Evolutionary conservation across 2,329 filamentous ascomycete species (phyloP).

Genomic region (Alternaria longipes): DNA sequence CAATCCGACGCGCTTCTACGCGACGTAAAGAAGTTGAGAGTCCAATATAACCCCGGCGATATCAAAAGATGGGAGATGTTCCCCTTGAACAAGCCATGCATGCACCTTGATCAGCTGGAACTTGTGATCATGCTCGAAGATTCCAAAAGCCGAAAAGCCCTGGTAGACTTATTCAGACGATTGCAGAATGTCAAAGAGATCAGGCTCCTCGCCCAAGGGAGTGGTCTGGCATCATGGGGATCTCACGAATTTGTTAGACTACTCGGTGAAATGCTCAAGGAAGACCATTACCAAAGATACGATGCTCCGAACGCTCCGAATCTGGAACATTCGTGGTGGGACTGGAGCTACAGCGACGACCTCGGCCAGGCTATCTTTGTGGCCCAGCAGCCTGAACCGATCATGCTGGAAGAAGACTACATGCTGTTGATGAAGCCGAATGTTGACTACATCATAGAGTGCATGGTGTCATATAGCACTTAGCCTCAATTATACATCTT

Average conservation of each 20-base stretch:
- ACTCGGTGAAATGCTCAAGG: slow-evolving; percentile 52
- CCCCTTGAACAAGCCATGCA: slow-evolving; percentile 42
- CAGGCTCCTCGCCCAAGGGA: slow-evolving; percentile 42
- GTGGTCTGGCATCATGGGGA: slow-evolving; percentile 4
- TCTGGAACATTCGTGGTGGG: slow-evolving; percentile 52
- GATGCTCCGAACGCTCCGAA: slow-evolving; percentile 39
- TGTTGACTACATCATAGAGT: slow-evolving; percentile 44
- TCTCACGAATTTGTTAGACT: slow-evolving; percentile 41
- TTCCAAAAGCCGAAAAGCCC: slow-evolving; percentile 38
- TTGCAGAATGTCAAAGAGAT: slow-evolving; percentile 47
- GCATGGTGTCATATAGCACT: background rate
- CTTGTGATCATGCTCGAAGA: slow-evolving; percentile 28
- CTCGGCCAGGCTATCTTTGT: slow-evolving; percentile 41
- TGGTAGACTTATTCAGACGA: slow-evolving; percentile 45
- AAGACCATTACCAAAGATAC: slow-evolving; percentile 54
- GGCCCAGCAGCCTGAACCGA: slow-evolving; percentile 35
- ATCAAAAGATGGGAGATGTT: slow-evolving; percentile 43
- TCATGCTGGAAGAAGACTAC: slow-evolving; percentile 50
- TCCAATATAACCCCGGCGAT: slow-evolving; percentile 35
- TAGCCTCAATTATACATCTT: background rate
- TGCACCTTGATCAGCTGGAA: slow-evolving; percentile 42
- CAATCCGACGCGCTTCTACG: slow-evolving; percentile 30
- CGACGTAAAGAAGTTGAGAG: slow-evolving; percentile 45
- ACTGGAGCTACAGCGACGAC: slow-evolving; percentile 45
- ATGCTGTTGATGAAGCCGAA: slow-evolving; percentile 50